Evolutionary conservation across 129 eudicot species (phyloP).

Genomic region (Lonicera japonica): DNA sequence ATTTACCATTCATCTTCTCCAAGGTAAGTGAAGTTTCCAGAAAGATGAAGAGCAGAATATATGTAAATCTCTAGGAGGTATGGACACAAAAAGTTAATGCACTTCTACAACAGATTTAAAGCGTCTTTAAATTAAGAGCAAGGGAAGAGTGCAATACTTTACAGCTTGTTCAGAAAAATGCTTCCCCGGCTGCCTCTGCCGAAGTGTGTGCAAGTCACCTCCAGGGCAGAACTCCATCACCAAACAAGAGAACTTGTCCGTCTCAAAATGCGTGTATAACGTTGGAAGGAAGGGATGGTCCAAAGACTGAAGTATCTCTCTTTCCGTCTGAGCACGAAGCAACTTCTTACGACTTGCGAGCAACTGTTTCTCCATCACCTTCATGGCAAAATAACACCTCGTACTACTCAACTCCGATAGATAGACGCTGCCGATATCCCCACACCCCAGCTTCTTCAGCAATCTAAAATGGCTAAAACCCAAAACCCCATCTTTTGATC

Average conservation of each 20-base stretch:
- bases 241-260: constrained; percentile 75
- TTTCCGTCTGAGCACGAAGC: constrained; percentile 69
- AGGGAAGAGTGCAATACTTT: constrained; percentile 47
- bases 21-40: no score
- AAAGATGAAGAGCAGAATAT: no score
- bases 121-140: not conserved
- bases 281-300: constrained; percentile 88
- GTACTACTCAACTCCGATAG: constrained; percentile 74
- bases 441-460: constrained; percentile 71
- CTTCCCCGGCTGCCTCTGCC: constrained; percentile 82
- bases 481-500: constrained; percentile 52
- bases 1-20: no score
- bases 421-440: constrained; percentile 86
- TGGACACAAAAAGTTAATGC: no score
- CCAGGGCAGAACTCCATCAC: constrained; percentile 93
- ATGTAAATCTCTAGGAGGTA: no score
- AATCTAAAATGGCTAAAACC: constrained; percentile 68
- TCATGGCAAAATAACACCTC: constrained; percentile 74
- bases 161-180: constrained; percentile 81
- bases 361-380: constrained; percentile 73
- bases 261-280: constrained; percentile 68
- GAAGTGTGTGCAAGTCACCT: constrained; percentile 72
- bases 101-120: not conserved
- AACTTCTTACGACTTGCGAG: constrained; percentile 63
- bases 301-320: constrained; percentile 68